Conservation (phyloP, 2,329 filamentous ascomycete genomes). For the Colletotrichum lini region DNA sequence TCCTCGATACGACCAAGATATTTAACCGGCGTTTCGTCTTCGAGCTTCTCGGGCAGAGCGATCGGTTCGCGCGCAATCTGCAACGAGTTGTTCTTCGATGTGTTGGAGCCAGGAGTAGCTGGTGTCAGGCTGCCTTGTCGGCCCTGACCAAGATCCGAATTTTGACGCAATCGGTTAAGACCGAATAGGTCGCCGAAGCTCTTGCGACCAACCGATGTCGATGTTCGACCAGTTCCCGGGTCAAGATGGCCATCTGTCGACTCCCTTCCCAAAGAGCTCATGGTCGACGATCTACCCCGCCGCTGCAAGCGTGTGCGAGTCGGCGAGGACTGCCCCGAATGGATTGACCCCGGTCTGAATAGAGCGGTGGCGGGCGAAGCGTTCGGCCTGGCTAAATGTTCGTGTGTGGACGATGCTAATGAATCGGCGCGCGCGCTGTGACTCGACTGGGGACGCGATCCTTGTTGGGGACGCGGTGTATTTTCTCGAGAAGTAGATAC, state of each 20-base stretch:
- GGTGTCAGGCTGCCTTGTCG: constrained; percentile 79
- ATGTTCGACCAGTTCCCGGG: constrained; percentile 80
- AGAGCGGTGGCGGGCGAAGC: constrained; percentile 65
- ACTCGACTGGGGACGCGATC: constrained; percentile 41
- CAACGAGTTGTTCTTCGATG: constrained; percentile 87
- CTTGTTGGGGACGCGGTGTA: constrained; percentile 29
- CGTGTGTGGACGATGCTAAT: constrained; percentile 51
- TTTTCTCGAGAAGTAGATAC: constrained; percentile 28
- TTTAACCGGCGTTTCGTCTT: constrained; percentile 90
- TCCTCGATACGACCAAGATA: constrained; percentile 90
- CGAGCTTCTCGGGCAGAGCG: constrained; percentile 82
- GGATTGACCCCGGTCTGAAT: constrained; percentile 63
- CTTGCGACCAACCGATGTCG: constrained; percentile 90
- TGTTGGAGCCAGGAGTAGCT: constrained; percentile 77
- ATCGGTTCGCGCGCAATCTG: constrained; percentile 81
- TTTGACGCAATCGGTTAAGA: constrained; percentile 83
- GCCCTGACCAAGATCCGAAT: constrained; percentile 78
- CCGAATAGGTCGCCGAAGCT: constrained; percentile 93
- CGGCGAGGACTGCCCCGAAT: constrained; percentile 78
- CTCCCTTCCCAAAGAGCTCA: constrained; percentile 83
- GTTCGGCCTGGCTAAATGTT: constrained; percentile 50
- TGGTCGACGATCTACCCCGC: constrained; percentile 88
- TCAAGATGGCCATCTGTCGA: constrained; percentile 80
- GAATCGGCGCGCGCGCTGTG: constrained; percentile 39
- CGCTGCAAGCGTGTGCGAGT: constrained; percentile 71